Percentiles rank a stretch among this genome's conserved stretches.
Evolutionary conservation across 257 asterid genomes (phyloP).

Genomic region (Solanum etuberosum): DNA sequence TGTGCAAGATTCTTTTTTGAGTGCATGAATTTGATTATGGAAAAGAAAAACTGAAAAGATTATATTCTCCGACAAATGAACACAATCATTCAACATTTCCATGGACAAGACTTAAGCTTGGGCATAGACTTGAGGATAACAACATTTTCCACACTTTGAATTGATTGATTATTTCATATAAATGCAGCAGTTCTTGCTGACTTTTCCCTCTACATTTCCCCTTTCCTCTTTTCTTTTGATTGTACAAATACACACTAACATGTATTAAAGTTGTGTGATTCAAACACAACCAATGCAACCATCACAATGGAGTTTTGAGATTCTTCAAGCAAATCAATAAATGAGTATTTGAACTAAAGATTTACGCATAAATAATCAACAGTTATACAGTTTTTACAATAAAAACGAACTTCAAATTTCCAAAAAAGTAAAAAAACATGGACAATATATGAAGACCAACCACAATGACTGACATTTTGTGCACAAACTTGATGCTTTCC

Average conservation of each 20-base stretch:
- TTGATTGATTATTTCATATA: not conserved
- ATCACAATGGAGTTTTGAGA: not conserved
- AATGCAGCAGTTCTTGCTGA: not conserved
- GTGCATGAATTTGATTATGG: not conserved
- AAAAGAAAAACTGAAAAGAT: not conserved
- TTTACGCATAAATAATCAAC: not conserved
- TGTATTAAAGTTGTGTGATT: not conserved
- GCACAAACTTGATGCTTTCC: not conserved
- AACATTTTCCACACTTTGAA: not conserved
- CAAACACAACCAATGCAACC: not conserved
- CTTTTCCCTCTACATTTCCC: not conserved
- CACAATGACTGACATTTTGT: not conserved
- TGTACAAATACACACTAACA: not conserved
- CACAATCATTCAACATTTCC: not conserved
- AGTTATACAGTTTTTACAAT: not conserved
- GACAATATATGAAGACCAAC: not conserved
- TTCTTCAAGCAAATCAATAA: not conserved
- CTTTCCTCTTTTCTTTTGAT: not conserved
- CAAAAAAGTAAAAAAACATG: not conserved
- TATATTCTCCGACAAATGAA: not conserved
- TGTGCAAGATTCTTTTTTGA: not conserved
- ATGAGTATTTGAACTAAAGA: not conserved
- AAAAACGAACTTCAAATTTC: not conserved
- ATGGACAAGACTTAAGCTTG: not conserved
- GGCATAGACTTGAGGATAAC: not conserved